phyloP scores from a whole-genome alignment of 768 basidiomycete species.

The Rhodotorula diobovata region DNA sequence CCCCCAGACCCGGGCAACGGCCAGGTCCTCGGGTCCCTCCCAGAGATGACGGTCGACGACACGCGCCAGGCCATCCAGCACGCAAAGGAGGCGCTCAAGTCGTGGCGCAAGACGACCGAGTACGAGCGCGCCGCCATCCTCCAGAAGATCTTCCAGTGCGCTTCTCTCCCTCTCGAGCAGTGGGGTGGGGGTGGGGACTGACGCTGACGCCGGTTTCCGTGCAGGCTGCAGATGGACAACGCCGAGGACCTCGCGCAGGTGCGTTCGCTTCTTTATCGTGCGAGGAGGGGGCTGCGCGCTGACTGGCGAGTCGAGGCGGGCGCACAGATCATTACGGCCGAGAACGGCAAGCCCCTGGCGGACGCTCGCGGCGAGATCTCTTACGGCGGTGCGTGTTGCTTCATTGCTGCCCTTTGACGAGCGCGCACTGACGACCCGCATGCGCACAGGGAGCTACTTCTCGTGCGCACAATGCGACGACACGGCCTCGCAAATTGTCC shows the following conservation, averaged over 20 bases:
- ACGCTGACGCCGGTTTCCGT: too few species aligned
- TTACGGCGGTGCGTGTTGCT: conserved; percentile 72
- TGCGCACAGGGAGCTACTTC: conserved; percentile 45
- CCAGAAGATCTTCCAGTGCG: conserved; percentile 61
- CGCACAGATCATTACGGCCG: conserved; percentile 56
- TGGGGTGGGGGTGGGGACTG: neutral
- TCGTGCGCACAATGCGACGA: too few species aligned
- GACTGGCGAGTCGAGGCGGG: neutral
- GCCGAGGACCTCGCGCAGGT: conserved; percentile 80
- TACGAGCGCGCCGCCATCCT: conserved; percentile 79
- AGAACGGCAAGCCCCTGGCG: conserved; percentile 86
- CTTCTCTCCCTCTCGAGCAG: neutral
- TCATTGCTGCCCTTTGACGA: neutral
- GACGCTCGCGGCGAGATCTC: conserved; percentile 81
- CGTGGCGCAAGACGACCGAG: conserved; percentile 81
- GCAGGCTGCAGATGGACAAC: conserved; percentile 68
- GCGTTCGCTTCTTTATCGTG: conserved; percentile 54
- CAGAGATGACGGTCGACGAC: conserved; percentile 82
- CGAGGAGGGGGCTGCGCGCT: too few species aligned
- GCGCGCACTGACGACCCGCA: conserved; percentile 50
- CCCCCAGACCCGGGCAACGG: conserved; percentile 76
- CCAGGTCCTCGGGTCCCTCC: conserved; percentile 74
- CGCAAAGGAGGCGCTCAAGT: conserved; percentile 71
- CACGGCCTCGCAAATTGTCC: neutral
- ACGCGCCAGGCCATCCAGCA: conserved; percentile 78